phyloP scores from a whole-genome alignment of 768 basidiomycete genomes.

The Hygrocybe punicea region DNA sequence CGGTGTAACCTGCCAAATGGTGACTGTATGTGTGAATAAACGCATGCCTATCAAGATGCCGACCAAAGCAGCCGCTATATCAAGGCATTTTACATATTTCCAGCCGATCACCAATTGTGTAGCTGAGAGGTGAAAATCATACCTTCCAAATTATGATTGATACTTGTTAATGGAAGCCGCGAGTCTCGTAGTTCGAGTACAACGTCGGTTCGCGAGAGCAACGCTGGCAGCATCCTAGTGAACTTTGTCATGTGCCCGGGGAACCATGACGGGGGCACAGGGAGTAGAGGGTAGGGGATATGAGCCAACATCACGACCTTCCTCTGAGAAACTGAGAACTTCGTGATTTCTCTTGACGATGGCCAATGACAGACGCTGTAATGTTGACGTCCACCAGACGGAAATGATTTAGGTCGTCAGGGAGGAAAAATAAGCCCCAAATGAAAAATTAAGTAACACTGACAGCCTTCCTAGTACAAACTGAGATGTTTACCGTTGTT shows the following conservation, averaged over 20 bases:
- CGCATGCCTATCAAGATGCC: background rate
- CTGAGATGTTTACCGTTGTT: too few species aligned
- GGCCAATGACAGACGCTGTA: background rate
- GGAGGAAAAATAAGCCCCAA: too few species aligned
- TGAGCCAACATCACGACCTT: conserved; percentile 33
- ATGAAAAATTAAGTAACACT: too few species aligned
- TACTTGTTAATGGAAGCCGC: conserved; percentile 87
- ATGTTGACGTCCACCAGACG: too few species aligned
- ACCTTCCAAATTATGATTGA: conserved; percentile 89
- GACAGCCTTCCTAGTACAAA: too few species aligned
- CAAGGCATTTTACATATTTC: background rate
- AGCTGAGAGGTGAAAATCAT: conserved; percentile 29
- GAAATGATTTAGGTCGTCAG: too few species aligned
- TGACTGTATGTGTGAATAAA: background rate
- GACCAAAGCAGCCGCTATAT: background rate
- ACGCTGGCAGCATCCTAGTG: conserved; percentile 65
- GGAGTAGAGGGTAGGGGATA: conserved; percentile 46
- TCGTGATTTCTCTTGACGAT: background rate
- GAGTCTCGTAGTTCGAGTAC: conserved; percentile 95
- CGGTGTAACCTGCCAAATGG: background rate
- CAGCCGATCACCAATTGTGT: background rate
- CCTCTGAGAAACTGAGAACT: background rate
- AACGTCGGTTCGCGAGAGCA: conserved; percentile 80
- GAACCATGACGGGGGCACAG: conserved; percentile 86
- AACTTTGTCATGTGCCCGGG: conserved; percentile 95